Evolutionary conservation across 2,329 filamentous ascomycete species (phyloP), one percentile per base, ranked within the genome.

Genomic region (Beauveria sp.): DNA sequence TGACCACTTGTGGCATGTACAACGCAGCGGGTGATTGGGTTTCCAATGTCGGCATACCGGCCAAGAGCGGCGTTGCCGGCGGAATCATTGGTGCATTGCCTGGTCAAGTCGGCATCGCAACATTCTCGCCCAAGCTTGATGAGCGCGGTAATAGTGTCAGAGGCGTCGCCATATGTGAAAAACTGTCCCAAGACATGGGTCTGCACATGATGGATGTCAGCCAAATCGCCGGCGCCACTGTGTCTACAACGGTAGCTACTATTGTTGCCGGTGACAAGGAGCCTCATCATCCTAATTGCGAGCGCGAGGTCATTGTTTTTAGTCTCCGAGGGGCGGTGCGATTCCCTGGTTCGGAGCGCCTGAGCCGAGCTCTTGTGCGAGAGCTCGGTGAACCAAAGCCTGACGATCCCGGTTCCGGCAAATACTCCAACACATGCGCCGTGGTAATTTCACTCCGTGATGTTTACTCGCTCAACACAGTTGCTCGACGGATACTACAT

Each of bases 1-100:
- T 76, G 73, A 75, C 74, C 0, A 76, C 74, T 1, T 76, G 74
- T 49, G 73, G 74, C 34, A 76, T 76, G 73, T 76, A 76, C 64
- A 69, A 75, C 64, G 71, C 72, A n/a, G 73, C 73, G 0, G 73
- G 73, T 5, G 71, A 74, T 54, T 75, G 73, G 73, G 70, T 75
- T 1, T 74, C 72, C 7, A 71, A 68, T 24, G 70, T 75, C 6
- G 73, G 73, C 2, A 74, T 75, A 34, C 73, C 73, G 0, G 73
- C 73, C 18, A 75, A 75, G 67, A 73, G 71, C 51, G 73, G 73
- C 34, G 70, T 72, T 0, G 67, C 70, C 7, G 71, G 71, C 5
- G 71, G 70, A 28, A 72, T 72, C 51, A 71, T 72, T 47, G 70
- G 70, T 20, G 70, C 71, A 0, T 52, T 72, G 58, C 71, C 71